Percentiles rank a stretch among this genome's conserved stretches.
Evolutionary conservation across 768 basidiomycete genomes (phyloP).

Genomic region (Lactifluus pinguis): DNA sequence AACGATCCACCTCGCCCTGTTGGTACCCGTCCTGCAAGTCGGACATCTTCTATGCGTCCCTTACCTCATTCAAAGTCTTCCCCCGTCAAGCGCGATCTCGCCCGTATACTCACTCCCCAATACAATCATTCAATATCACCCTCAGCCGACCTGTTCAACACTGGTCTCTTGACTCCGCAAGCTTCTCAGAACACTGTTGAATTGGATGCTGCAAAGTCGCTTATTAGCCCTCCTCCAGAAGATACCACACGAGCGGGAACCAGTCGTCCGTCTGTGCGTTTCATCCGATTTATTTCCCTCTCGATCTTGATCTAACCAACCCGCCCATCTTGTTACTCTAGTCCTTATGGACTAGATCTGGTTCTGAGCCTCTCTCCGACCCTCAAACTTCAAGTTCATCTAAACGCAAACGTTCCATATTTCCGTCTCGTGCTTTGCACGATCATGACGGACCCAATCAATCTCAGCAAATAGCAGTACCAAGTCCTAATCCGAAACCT

Average conservation of each 20-base stretch:
- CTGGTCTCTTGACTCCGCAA: slow-evolving; percentile 15
- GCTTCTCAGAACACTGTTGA: slow-evolving; percentile 7
- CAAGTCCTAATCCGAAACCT: slow-evolving; percentile 54
- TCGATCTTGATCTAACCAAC: slow-evolving; percentile 3
- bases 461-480: slow-evolving; percentile 25
- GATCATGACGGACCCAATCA: slow-evolving; percentile 11
- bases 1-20: slow-evolving; percentile 6
- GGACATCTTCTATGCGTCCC: slow-evolving; percentile 1
- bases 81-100: not conserved
- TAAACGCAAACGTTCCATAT: slow-evolving; percentile 35
- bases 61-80: slow-evolving; percentile 13
- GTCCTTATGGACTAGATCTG: slow-evolving; percentile 17
- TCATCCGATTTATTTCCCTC: not conserved
- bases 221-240: slow-evolving; percentile 20
- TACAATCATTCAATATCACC: not conserved
- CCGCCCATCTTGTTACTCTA: not conserved
- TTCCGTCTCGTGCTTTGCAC: slow-evolving; percentile 12
- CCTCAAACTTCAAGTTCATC: slow-evolving; percentile 1
- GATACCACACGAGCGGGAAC: not conserved
- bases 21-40: not conserved
- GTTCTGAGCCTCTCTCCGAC: slow-evolving; percentile 17
- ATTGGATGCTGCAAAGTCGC: slow-evolving; percentile 15
- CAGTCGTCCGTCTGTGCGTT: slow-evolving; percentile 9
- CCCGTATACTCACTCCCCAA: slow-evolving; percentile 12
- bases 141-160: slow-evolving; percentile 3